A percentile compares a stretch with the other conserved stretches of the same genome.
Evolutionary conservation across 169 alveolate genomes (phyloP).

Genomic region (Eimeria mitis): DNA sequence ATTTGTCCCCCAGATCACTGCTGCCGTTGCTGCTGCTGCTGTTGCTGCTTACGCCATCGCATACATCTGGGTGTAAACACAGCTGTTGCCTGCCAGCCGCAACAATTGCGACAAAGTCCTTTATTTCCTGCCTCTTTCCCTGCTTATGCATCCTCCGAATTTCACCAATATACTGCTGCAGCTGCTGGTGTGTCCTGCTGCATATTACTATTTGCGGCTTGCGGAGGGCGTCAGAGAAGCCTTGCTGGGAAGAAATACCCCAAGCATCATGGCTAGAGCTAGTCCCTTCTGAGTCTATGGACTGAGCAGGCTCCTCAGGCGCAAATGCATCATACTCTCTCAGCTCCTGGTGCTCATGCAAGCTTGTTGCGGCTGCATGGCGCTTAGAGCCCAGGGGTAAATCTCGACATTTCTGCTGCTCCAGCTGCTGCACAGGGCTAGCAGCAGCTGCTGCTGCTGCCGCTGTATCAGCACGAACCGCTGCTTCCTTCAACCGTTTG

Average conservation of each 20-base stretch:
- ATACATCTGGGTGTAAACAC: constrained; percentile 13
- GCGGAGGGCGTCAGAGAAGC: constrained; percentile 4
- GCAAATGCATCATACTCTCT: constrained; percentile 38
- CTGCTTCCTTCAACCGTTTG: constrained; percentile 17
- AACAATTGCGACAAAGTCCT: constrained; percentile 40
- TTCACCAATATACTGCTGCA: constrained; percentile 85
- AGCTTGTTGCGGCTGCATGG: neutral
- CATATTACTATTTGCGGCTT: constrained; percentile 84
- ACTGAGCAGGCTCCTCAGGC: constrained; percentile 35
- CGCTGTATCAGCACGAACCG: neutral
- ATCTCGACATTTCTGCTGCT: constrained; percentile 2
- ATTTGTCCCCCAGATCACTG: constrained; percentile 45
- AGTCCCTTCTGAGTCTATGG: neutral
- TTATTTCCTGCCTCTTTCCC: constrained; percentile 1
- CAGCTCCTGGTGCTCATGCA: constrained; percentile 50
- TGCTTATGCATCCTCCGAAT: constrained; percentile 69
- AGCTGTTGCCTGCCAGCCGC: constrained; percentile 50
- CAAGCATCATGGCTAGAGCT: neutral
- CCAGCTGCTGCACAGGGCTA: constrained; percentile 14
- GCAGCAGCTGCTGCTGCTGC: constrained; percentile 34
- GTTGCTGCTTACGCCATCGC: constrained; percentile 11
- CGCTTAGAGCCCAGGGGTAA: constrained; percentile 17
- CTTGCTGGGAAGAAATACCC: neutral
- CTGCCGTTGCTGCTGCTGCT: constrained; percentile 41
- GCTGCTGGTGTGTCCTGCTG: constrained; percentile 87